Evolutionary conservation across 2,329 filamentous ascomycete genomes (phyloP), one percentile per base, ranked within the genome.

Genomic region (Rachicladosporium sp.): DNA sequence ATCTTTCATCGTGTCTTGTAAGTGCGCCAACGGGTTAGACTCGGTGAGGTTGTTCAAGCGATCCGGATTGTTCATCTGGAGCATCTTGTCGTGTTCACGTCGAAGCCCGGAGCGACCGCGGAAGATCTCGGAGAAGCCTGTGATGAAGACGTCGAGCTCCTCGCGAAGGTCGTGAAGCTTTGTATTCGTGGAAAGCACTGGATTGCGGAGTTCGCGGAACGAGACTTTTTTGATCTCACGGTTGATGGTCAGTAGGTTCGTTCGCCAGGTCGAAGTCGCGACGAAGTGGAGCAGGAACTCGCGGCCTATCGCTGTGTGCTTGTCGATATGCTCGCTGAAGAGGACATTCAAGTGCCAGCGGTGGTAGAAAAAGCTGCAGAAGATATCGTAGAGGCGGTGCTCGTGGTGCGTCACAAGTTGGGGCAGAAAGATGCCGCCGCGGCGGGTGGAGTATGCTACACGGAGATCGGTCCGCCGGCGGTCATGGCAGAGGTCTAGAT

Each of bases 1-100:
- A 13, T 50, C 46, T 10, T 41, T 30, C 6, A 35, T 36, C 2
- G 37, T 36, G 10, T 34, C 15, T 15, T 37, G 10, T 4, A 44
- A 19, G 15, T 19, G 15, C 15, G 15, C 15, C 15, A 19, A 19
- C 5, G 15, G 15, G 15, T 19, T 19, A 3, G 15, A 19, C 15
- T 19, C 15, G 31, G 19, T 19, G 19, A 38, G 36, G 11, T 37
- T 7, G 5, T 37, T 31, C 9, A 13, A 10, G 23, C 12, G 9
- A 10, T 27, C 23, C 4, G 29, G 23, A 12, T 37, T 12, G 29
- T 31, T 23, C 12, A 19, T 31, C 10, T 37, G 27, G 12, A 37
- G 36, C 11, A 15, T 21, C 21, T 37, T 19, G 36, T 37, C 31
- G 36, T 31, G 32, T 13, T 29, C 12, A 11, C 29, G n/a, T 6